phyloP scores from a whole-genome alignment of 306 rosid species.

The Senna siamea region DNA sequence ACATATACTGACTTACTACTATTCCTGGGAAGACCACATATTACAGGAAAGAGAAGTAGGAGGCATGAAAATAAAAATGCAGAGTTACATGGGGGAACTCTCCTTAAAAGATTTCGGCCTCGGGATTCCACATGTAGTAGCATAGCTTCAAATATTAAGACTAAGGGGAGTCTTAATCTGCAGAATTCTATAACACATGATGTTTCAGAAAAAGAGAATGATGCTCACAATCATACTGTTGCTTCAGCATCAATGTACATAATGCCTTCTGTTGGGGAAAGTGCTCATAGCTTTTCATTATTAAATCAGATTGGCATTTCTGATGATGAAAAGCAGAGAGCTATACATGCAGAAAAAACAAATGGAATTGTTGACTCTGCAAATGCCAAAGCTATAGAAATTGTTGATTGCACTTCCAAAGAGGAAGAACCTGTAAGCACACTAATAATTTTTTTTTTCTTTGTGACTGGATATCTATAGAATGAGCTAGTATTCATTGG shows the following conservation, averaged over 20 bases:
- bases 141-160: conserved; percentile 42
- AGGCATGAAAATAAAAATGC: conserved; percentile 43
- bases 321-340: conserved; percentile 41
- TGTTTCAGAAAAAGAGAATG: conserved; percentile 39
- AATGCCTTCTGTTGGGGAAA: conserved; percentile 38
- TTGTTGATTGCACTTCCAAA: conserved; percentile 42
- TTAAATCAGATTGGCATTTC: conserved; percentile 41
- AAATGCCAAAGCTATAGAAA: conserved; percentile 40
- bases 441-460: conserved; percentile 5
- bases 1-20: conserved; percentile 47
- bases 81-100: conserved; percentile 37
- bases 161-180: conserved; percentile 39
- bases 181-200: conserved; percentile 34
- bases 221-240: conserved; percentile 31
- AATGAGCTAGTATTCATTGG: conserved; percentile 12
- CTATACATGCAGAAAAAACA: conserved; percentile 34
- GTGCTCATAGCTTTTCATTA: conserved; percentile 34
- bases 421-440: conserved; percentile 58
- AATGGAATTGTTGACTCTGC: conserved; percentile 36
- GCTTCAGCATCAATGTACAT: conserved; percentile 30
- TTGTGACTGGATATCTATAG: neutral
- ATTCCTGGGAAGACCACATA: conserved; percentile 38
- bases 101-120: conserved; percentile 41
- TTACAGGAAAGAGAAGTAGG: conserved; percentile 66
- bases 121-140: conserved; percentile 40